These are phyloP conservation scores for Fennellomyces sp. DNA, from an alignment of 371 early-diverging fungal genomes.

Conservation along the genomic window DNA sequence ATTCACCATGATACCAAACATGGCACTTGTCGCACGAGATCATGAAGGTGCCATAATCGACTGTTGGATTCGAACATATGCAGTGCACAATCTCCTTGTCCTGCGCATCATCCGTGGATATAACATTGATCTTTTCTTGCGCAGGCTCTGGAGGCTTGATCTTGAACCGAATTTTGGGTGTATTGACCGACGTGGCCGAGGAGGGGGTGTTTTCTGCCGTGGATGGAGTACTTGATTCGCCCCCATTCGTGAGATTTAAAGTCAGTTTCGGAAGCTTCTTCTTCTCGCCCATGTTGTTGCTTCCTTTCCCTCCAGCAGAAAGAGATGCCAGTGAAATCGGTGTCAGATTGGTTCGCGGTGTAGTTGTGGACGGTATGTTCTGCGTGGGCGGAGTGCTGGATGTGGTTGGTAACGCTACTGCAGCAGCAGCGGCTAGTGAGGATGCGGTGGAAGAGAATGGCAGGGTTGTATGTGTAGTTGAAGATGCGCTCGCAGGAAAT, in stretches of 20 bases:
- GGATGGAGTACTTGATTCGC: slow-evolving; percentile 1
- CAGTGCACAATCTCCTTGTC: slow-evolving; percentile 61
- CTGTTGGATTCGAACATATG: slow-evolving; percentile 65
- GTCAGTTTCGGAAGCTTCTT: slow-evolving; percentile 38
- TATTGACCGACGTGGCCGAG: slow-evolving; percentile 21
- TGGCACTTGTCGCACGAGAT: slow-evolving; percentile 78
- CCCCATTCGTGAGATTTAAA: slow-evolving; percentile 26
- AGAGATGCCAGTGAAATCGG: slow-evolving; percentile 31
- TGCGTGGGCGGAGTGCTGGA: background rate
- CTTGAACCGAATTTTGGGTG: slow-evolving; percentile 50
- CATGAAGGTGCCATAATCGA: slow-evolving; percentile 81
- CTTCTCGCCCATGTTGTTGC: slow-evolving; percentile 16
- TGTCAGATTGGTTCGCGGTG: slow-evolving; percentile 2
- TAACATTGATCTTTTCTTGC: background rate
- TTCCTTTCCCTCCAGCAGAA: slow-evolving; percentile 13
- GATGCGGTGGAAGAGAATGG: background rate
- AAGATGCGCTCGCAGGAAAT: slow-evolving; percentile 6
- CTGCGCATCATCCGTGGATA: background rate
- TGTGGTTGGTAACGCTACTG: slow-evolving; percentile 4
- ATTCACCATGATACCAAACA: slow-evolving; percentile 79
- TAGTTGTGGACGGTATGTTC: background rate
- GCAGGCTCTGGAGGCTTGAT: slow-evolving; percentile 38
- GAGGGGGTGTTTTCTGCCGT: slow-evolving; percentile 13
- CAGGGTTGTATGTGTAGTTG: slow-evolving; percentile 1
- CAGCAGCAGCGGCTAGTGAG: slow-evolving; percentile 1